Conservation (phyloP, 1,284 basidiomycete species). For the Phellinidium pouzarii region DNA sequence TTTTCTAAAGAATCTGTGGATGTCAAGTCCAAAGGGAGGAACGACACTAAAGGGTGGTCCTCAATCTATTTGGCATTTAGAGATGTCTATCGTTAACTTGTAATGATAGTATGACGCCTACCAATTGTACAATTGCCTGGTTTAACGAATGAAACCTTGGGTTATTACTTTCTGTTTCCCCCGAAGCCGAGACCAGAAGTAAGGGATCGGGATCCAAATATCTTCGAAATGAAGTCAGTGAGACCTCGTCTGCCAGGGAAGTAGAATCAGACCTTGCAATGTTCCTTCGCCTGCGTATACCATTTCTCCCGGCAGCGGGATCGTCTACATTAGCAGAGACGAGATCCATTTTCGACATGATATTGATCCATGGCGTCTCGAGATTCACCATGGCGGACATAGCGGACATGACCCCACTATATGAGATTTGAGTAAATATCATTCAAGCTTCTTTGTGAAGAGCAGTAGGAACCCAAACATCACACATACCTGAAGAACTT, state of each 20-base stretch:
- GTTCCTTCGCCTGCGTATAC: constrained; percentile 62
- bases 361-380: constrained; percentile 93
- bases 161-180: constrained; percentile 63
- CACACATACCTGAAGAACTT: constrained; percentile 89
- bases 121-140: constrained; percentile 90
- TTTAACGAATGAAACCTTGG: constrained; percentile 91
- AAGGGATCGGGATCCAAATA: constrained; percentile 98
- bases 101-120: constrained; percentile 28
- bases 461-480: neutral
- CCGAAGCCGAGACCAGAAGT: constrained; percentile 64
- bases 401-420: constrained; percentile 90
- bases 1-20: constrained; percentile 86
- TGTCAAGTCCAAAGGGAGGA: constrained; percentile 90
- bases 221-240: constrained; percentile 33
- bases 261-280: constrained; percentile 59
- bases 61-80: constrained; percentile 67
- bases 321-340: constrained; percentile 64
- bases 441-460: constrained; percentile 13
- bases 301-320: constrained; percentile 63
- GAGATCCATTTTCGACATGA: constrained; percentile 99
- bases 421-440: neutral
- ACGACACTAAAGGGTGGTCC: constrained; percentile 96
- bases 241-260: constrained; percentile 3
- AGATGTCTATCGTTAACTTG: constrained; percentile 9
- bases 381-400: constrained; percentile 99